These are phyloP conservation scores for Hypsizygus ulmarius DNA, from an alignment of 1,284 basidiomycete species.

Conservation along the genomic window DNA sequence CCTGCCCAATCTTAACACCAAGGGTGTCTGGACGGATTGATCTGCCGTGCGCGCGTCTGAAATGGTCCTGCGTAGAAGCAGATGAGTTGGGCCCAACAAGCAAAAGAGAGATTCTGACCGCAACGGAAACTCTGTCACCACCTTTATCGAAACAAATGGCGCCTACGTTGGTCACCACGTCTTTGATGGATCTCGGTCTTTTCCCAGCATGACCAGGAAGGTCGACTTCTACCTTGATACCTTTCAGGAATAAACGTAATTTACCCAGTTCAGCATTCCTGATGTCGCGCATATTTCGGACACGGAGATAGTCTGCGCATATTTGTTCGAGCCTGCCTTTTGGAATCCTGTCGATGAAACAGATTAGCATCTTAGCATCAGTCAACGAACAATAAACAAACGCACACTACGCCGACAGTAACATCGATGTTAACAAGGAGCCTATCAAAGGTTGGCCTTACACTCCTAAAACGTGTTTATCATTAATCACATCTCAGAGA, in stretches of 20 bases:
- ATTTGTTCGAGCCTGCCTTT: constrained; percentile 22
- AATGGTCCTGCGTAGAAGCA: constrained; percentile 30
- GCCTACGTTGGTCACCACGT: constrained; percentile 32
- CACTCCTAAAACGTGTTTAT: constrained; percentile 29
- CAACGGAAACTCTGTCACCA: constrained; percentile 29
- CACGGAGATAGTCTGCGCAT: constrained; percentile 26
- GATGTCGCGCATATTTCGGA: constrained; percentile 20
- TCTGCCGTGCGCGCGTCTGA: constrained; percentile 23
- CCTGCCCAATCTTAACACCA: constrained; percentile 28
- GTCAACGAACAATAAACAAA: too few species aligned
- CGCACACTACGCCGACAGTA: constrained; percentile 36
- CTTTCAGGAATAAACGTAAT: constrained; percentile 29
- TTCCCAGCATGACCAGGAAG: constrained; percentile 24
- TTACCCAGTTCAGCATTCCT: constrained; percentile 20
- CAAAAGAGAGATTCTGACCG: constrained; percentile 18
- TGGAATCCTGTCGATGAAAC: constrained; percentile 25
- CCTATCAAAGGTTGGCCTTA: constrained; percentile 33
- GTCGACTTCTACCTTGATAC: constrained; percentile 28
- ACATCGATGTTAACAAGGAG: constrained; percentile 42
- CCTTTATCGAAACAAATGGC: constrained; percentile 31
- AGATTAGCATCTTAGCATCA: too few species aligned
- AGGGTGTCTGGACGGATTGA: constrained; percentile 23
- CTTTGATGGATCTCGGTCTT: constrained; percentile 29
- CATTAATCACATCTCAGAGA: not conserved
- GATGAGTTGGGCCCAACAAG: not conserved